Percentiles rank a stretch among this genome's conserved stretches.
Conservation (phyloP, 768 basidiomycete species). For the Lactarius hengduanensis region DNA sequence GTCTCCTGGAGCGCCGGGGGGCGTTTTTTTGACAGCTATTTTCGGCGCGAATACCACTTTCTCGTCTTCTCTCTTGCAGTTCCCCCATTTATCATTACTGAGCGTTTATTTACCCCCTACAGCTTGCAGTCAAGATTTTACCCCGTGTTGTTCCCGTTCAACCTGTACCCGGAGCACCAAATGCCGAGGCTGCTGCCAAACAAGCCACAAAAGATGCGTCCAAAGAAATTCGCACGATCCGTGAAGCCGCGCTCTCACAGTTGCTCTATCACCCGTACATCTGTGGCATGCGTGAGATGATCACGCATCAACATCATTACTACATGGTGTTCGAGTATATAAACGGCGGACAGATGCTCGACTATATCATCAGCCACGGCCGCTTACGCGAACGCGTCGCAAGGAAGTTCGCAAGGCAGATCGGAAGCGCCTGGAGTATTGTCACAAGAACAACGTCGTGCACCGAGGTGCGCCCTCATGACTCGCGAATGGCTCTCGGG, state of each 20-base stretch:
- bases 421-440: slow-evolving; percentile 96
- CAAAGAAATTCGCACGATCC: slow-evolving; percentile 93
- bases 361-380: slow-evolving; percentile 99
- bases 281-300: slow-evolving; percentile 99
- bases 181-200: slow-evolving; percentile 63
- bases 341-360: slow-evolving; percentile 98
- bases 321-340: slow-evolving; percentile 99
- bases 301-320: slow-evolving; percentile 95
- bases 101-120: slow-evolving; percentile 7
- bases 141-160: slow-evolving; percentile 73
- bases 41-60: neutral
- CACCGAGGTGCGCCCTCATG: slow-evolving; percentile 66
- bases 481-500: slow-evolving; percentile 4
- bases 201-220: slow-evolving; percentile 87
- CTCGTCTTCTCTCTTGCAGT: neutral
- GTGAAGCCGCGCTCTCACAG: slow-evolving; percentile 93
- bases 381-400: slow-evolving; percentile 93
- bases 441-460: slow-evolving; percentile 95
- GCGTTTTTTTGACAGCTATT: neutral
- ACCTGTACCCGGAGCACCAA: slow-evolving; percentile 48
- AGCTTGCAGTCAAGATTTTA: slow-evolving; percentile 99
- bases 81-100: neutral
- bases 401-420: slow-evolving; percentile 96
- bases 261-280: slow-evolving; percentile 98
- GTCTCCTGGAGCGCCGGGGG: neutral